These are phyloP conservation scores for Curvularia hawaiiensis DNA, from an alignment of 2,329 filamentous ascomycete genomes.

Conservation along the genomic window DNA sequence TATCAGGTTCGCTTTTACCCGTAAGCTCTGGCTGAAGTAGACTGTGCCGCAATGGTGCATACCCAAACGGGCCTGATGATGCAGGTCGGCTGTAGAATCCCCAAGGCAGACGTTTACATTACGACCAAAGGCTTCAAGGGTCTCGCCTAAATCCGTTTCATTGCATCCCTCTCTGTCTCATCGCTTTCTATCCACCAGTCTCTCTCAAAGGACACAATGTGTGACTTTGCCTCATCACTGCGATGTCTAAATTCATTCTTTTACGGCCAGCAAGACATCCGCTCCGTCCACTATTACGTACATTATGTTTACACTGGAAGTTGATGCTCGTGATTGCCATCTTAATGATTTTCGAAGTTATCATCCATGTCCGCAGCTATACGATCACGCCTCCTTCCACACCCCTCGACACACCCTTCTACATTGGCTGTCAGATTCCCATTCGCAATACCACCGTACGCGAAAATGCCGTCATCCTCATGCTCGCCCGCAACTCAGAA, in stretches of 20 bases:
- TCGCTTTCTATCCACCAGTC: neutral
- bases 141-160: neutral
- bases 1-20: neutral
- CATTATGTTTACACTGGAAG: slow-evolving; percentile 14
- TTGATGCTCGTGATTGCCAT: neutral
- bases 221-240: neutral
- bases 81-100: neutral
- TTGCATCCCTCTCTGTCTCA: neutral
- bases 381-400: slow-evolving; percentile 9
- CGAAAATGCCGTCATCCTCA: slow-evolving; percentile 87
- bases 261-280: slow-evolving; percentile 3
- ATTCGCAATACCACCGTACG: slow-evolving; percentile 55
- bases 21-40: neutral
- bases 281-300: slow-evolving; percentile 2
- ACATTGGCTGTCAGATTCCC: slow-evolving; percentile 18
- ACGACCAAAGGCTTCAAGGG: neutral
- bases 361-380: slow-evolving; percentile 14
- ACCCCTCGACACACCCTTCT: slow-evolving; percentile 20
- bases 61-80: neutral
- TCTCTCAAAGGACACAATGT: neutral
- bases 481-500: slow-evolving; percentile 88
- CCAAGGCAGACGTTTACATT: neutral
- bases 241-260: slow-evolving; percentile 4
- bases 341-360: slow-evolving; percentile 16
- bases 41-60: neutral